Base-by-base conservation (phyloP, 2,329 filamentous ascomycete species). In the Microsporum ferrugineum region DNA sequence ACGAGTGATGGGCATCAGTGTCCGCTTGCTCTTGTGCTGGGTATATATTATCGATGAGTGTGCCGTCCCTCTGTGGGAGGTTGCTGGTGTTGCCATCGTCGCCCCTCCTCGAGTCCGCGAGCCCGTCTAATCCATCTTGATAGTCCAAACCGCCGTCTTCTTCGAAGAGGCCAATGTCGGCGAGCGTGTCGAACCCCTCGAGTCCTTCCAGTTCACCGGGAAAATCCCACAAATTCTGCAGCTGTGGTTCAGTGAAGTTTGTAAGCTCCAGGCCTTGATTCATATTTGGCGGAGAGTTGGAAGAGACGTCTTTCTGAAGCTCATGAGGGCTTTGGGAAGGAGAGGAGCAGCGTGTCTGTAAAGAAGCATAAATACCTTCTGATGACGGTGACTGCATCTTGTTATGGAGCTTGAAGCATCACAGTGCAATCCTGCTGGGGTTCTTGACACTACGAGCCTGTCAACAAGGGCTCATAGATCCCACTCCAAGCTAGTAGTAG, bases 291-390 rank as follows among this genome's bases (percentile, higher is more conserved):
- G 69, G 65, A 67, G 64, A 62, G 67, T 65, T 57, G 55, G 61
- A 57, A 56, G 57, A 65, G 60, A 51, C 49, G 57, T 41, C 59
- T 31, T 39, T 61, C 38, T 47, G 57, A 57, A 58, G 57, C 57
- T 59, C 57, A 59, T 59, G 57, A 59, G 57, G 57, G 57, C 57
- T 36, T 47, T 47, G 38, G 39, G 31, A 6, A 12, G 45, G 47
- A 49, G 39, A 29, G 62, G 58, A 12, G 49, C 56, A 56, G 41
- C 47, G 60, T 58, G 51, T 57, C 58, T 58, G 39, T 49, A 62
- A 67, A 69, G 70, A 73, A 71, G 71, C 69, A 71, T 70, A 71
- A 70, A 69, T 73, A 73, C 72, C 72, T 74, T 73, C 71, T 71
- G 65, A 55, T 29, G 43, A 29, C 57, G 29, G 51, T 49, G 49